Evolutionary conservation across 2,329 filamentous ascomycete species (phyloP).

Genomic region (Colletotrichum tofieldiae): DNA sequence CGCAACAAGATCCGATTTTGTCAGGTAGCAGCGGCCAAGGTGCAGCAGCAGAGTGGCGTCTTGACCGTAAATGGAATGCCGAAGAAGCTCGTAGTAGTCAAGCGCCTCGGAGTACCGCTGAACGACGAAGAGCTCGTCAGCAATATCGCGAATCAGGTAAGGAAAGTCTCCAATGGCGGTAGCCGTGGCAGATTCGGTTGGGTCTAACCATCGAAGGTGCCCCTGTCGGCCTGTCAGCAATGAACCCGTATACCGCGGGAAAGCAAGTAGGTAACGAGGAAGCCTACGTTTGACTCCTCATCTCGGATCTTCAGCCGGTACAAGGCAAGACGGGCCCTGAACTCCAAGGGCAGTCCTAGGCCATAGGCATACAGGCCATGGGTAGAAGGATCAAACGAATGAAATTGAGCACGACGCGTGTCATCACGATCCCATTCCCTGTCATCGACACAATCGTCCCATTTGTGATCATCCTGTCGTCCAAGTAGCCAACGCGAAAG

Average conservation of each 20-base stretch:
- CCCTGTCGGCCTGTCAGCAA: conserved; percentile 56
- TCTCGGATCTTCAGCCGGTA: conserved; percentile 83
- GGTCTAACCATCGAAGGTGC: conserved; percentile 81
- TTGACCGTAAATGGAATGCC: conserved; percentile 62
- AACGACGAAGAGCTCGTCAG: conserved; percentile 62
- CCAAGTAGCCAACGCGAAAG: conserved; percentile 88
- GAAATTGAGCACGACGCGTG: conserved; percentile 74
- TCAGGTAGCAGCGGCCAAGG: conserved; percentile 79
- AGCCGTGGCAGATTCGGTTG: conserved; percentile 51
- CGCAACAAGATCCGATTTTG: conserved; percentile 73
- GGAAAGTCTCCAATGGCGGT: conserved; percentile 69
- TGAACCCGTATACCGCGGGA: conserved; percentile 22
- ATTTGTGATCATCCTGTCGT: conserved; percentile 80
- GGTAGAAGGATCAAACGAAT: conserved; percentile 71
- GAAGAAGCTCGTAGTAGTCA: conserved; percentile 70
- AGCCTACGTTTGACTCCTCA: conserved; percentile 76
- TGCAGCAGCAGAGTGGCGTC: conserved; percentile 69
- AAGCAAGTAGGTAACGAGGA: neutral
- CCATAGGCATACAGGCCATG: conserved; percentile 77
- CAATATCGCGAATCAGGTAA: conserved; percentile 83
- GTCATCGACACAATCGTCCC: conserved; percentile 82
- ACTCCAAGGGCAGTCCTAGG: conserved; percentile 81
- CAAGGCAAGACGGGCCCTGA: conserved; percentile 87
- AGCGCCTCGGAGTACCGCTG: conserved; percentile 61
- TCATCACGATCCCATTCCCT: conserved; percentile 89